Base-by-base conservation (phyloP, 495 filamentous ascomycete genomes). In the Trichoderma reesei region DNA sequence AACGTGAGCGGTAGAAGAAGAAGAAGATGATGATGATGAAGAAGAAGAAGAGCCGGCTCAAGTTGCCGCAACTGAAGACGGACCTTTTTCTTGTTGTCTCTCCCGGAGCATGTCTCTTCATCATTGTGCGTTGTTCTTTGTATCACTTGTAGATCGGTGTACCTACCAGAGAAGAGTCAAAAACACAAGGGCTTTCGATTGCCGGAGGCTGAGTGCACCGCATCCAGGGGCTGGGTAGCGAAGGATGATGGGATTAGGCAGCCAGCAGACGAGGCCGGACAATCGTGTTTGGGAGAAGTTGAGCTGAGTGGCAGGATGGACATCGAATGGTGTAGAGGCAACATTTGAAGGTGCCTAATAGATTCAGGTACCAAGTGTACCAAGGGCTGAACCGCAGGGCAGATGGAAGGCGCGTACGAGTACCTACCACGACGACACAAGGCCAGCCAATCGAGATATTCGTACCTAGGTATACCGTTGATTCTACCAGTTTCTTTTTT, bases 201-300 rank as follows among this genome's bases (percentile, higher is more conserved):
- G 51, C 51, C 31, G 7, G 20, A 10, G 9, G n/a, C 20, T 18
- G 46, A 26, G 16, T 51, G 46, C 9, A 11, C 20, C 51, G 16
- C 31, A 56, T 56, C 51, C 51, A 56, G 51, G 51, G 51, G 51
- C 20, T 14, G 10, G 51, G 51, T 56, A 56, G 51, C 51, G 51
- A 56, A 26, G 5, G n/a, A 26, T 26, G 51, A 56, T 14, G 51
- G 20, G 51, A 56, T 34, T 20, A n/a, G n/a, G n/a, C n/a, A n/a
- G n/a, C n/a, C n/a, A n/a, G n/a, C 26, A 56, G 51, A 56, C 51
- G 51, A 56, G n/a, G 20, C 51, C 9, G 34, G 3, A 56, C 31
- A n/a, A 34, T 31, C 20, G 16, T n/a, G 31, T 34, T 31, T 7
- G 9, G 51, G 8, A n/a, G 42, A 14, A 46, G 42, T n/a, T 8